A percentile compares a stretch with the other conserved stretches of the same genome.
These are phyloP conservation scores for Fusarium sterilihyphosum DNA, from an alignment of 2,329 filamentous ascomycete species.

Conservation along the genomic window DNA sequence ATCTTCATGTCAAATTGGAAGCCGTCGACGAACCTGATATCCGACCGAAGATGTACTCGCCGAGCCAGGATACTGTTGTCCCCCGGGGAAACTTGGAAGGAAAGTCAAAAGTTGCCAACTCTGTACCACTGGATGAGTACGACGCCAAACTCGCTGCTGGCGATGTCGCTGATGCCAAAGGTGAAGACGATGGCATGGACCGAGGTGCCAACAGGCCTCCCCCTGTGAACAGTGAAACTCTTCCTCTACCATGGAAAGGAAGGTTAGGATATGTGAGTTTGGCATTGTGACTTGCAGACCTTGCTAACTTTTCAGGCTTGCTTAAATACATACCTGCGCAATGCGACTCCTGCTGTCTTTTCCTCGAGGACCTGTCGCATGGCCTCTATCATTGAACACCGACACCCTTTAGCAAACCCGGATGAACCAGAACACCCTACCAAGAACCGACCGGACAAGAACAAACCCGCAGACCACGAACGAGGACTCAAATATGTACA, in stretches of 20 bases:
- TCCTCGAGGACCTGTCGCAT: constrained; percentile 92
- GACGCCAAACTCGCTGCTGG: constrained; percentile 36
- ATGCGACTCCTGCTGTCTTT: constrained; percentile 85
- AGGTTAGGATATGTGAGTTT: constrained; percentile 82
- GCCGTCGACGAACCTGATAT: neutral
- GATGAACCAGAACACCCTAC: constrained; percentile 80
- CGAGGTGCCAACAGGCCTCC: constrained; percentile 68
- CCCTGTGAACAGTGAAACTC: constrained; percentile 81
- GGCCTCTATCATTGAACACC: constrained; percentile 87
- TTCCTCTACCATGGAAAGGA: constrained; percentile 92
- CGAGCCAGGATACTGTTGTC: neutral
- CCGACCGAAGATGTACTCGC: constrained; percentile 13
- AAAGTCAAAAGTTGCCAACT: constrained; percentile 21
- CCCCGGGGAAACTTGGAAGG: neutral
- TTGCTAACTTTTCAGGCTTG: constrained; percentile 69
- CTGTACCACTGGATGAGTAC: constrained; percentile 34
- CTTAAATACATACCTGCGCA: constrained; percentile 89
- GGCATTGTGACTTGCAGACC: neutral
- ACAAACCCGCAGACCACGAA: constrained; percentile 70
- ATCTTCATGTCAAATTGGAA: constrained; percentile 32
- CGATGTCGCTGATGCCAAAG: constrained; percentile 33
- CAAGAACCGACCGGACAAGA: constrained; percentile 86
- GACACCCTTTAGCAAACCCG: constrained; percentile 81
- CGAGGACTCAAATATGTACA: constrained; percentile 80
- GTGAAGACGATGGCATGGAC: constrained; percentile 42